phyloP scores from a whole-genome alignment of 2,329 filamentous ascomycete genomes.

The Trichoderma brevicompactum region DNA sequence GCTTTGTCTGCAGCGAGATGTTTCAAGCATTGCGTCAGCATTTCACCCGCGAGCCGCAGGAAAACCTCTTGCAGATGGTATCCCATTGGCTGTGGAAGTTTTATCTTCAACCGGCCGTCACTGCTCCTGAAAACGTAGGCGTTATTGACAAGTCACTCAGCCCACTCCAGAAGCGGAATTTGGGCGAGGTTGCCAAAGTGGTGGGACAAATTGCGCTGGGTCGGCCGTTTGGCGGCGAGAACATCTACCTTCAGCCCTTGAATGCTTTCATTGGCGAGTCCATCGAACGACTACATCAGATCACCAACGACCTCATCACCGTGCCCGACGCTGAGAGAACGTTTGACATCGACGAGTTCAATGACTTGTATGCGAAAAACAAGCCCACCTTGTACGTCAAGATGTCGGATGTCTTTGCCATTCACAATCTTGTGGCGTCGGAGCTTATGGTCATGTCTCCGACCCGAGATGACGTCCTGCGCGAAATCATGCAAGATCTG shows the following conservation, averaged over 20 bases:
- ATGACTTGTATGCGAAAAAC: slow-evolving; percentile 93
- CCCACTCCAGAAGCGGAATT: slow-evolving; percentile 89
- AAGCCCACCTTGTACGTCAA: slow-evolving; percentile 99
- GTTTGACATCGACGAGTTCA: slow-evolving; percentile 99
- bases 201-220: slow-evolving; percentile 87
- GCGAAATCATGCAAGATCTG: slow-evolving; percentile 89
- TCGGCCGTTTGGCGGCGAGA: slow-evolving; percentile 88
- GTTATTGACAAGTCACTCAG: slow-evolving; percentile 88
- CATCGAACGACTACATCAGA: slow-evolving; percentile 75
- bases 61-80: slow-evolving; percentile 79
- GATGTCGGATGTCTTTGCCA: slow-evolving; percentile 94
- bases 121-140: slow-evolving; percentile 89
- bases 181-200: slow-evolving; percentile 89
- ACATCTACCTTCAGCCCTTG: slow-evolving; percentile 92
- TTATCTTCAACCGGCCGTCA: slow-evolving; percentile 87
- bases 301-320: slow-evolving; percentile 77
- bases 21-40: slow-evolving; percentile 76
- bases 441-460: slow-evolving; percentile 81
- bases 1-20: slow-evolving; percentile 84
- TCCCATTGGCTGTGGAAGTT: slow-evolving; percentile 93
- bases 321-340: slow-evolving; percentile 86
- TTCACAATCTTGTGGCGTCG: slow-evolving; percentile 83
- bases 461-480: slow-evolving; percentile 80
- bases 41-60: slow-evolving; percentile 79
- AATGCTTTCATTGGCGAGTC: slow-evolving; percentile 91